Base-by-base conservation (phyloP, 2,329 filamentous ascomycete genomes). In the Aureobasidium sp. region DNA sequence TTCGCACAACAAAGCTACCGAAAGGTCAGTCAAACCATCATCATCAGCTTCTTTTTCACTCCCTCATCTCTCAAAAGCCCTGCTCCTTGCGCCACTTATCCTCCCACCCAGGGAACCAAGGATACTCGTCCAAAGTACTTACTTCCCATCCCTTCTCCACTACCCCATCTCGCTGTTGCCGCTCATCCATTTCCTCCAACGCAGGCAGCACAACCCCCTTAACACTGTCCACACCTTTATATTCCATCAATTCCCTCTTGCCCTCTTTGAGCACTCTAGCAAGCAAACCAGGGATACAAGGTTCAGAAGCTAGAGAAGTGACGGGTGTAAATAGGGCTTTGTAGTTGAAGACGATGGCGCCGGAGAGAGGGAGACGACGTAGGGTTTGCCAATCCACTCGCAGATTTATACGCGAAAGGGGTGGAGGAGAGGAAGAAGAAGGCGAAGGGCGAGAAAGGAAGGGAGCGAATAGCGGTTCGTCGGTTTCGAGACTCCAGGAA, bases 331-430 rank as follows among this genome's bases (percentile, higher is more conserved):
- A 95, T 0, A 94, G 73, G 0, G 88, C 90, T 70, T 93, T 95
- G 82, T 93, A 96, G 72, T 94, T 95, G 77, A 96, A 96, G 0
- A 91, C 82, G 1, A 96, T 78, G 0, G 82, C 87, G 0, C 83
- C 89, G 0, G 87, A 91, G 0, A 96, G 77, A 0, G 91, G 90
- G 0, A 96, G 76, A 2, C 91, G 83, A 1, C 91, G 84, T 4
- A 96, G 76, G 0, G 91, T 96, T 74, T 96, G 91, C 89, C 90
- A 95, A 72, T 96, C 91, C 1, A 94, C 90, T 5, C 91, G 83
- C 1, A 96, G 77, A 64, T 87, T 77, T 65, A 89, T 78, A 37
- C 89, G 82, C 0, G 82, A 78, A 2, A 85, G 0, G 80, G 75
- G 50, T 83, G 85, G 82, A 0, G 31, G 11, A 3, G 9, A 3